Percentiles rank a stretch among this genome's conserved stretches.
Conservation (phyloP, 2,329 filamentous ascomycete genomes). For the Penicillium hesseltinei region DNA sequence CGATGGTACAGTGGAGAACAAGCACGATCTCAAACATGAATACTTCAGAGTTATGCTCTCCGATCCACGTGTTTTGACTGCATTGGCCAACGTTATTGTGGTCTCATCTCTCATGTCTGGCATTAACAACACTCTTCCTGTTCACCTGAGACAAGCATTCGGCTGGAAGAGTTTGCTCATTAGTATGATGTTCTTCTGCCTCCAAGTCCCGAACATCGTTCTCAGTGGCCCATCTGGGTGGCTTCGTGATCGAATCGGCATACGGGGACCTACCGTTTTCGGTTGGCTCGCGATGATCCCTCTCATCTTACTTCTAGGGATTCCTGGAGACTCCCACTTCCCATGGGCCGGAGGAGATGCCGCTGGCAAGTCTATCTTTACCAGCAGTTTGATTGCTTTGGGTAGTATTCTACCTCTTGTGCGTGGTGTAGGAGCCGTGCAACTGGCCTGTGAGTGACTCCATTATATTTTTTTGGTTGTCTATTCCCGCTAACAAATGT, state of each 20-base stretch:
- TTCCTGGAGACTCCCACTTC: conserved; percentile 25
- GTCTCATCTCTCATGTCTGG: conserved; percentile 51
- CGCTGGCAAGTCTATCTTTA: conserved; percentile 23
- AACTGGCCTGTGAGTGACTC: conserved; percentile 26
- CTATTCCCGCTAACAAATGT: background rate
- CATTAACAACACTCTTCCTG: conserved; percentile 56
- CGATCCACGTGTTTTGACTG: conserved; percentile 42
- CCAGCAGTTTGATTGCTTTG: conserved; percentile 17
- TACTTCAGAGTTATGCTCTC: conserved; percentile 43
- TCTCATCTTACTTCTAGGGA: conserved; percentile 26
- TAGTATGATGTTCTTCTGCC: conserved; percentile 56
- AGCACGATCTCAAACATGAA: background rate
- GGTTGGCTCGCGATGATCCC: conserved; percentile 21
- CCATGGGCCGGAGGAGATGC: conserved; percentile 23
- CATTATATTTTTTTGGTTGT: background rate
- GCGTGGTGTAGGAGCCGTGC: conserved; percentile 27
- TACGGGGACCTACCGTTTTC: conserved; percentile 19
- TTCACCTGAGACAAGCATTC: conserved; percentile 55
- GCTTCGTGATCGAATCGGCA: conserved; percentile 32
- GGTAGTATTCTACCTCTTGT: conserved; percentile 22
- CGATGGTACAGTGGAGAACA: background rate
- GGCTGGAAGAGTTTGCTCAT: conserved; percentile 55
- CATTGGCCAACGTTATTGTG: conserved; percentile 45
- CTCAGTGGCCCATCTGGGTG: conserved; percentile 58
- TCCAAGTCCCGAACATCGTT: conserved; percentile 59